Evolutionary conservation across 306 rosid species (phyloP).

Genomic region (Malus asiatica): DNA sequence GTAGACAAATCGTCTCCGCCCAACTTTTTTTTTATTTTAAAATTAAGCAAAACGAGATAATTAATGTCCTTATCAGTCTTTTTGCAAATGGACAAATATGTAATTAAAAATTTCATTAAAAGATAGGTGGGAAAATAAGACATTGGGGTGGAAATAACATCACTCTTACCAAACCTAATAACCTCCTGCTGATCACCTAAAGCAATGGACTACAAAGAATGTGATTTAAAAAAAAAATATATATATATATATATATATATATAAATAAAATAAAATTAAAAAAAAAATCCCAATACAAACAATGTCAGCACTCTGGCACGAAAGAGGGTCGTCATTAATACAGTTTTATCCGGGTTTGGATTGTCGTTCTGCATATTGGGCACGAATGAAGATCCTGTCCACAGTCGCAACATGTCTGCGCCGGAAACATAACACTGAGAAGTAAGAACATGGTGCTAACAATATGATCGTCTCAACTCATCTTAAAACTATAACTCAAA

Average conservation of each 20-base stretch:
- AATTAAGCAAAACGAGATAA: no score
- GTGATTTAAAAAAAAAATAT: not conserved
- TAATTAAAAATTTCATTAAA: no score
- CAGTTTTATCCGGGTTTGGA: conserved; percentile 72
- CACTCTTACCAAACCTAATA: not conserved
- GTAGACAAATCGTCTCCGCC: no score
- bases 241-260: no score
- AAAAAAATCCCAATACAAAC: not conserved
- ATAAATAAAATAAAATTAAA: no score
- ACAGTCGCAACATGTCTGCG: conserved; percentile 87
- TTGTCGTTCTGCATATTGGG: conserved; percentile 80
- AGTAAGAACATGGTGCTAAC: not conserved
- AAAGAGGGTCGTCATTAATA: conserved; percentile 30
- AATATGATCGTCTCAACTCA: not conserved
- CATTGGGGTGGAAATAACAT: no score
- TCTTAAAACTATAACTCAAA: not conserved
- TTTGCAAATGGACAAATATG: no score
- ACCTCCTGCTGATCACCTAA: not conserved
- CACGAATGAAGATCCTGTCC: conserved; percentile 64
- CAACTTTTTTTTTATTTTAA: no score
- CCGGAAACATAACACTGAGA: conserved; percentile 1
- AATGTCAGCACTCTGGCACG: not conserved
- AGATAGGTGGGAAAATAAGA: no score
- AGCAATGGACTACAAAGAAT: conserved; percentile 35
- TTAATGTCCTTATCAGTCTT: no score